Evolutionary conservation across 345 rosid species (phyloP).

Genomic region (Eucalyptus erythrocorys): DNA sequence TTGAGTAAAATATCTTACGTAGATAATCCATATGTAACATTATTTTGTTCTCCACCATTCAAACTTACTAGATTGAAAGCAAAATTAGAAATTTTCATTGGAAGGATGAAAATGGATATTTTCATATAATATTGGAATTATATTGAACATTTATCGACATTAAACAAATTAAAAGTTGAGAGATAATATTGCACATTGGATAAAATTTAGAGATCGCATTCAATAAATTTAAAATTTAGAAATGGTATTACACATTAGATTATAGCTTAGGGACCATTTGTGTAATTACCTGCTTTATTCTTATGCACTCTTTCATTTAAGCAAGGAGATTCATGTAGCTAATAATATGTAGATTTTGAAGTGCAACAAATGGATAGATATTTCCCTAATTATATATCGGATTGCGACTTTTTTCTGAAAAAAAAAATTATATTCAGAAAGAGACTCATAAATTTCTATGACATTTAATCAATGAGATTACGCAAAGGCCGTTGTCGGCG

Average conservation of each 20-base stretch:
- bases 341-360: neutral
- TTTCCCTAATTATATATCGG: too few species aligned
- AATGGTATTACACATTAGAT: too few species aligned
- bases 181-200: too few species aligned
- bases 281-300: neutral
- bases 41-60: neutral
- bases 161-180: too few species aligned
- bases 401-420: neutral
- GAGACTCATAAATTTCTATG: neutral
- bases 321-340: neutral
- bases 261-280: too few species aligned
- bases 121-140: neutral
- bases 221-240: too few species aligned
- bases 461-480: neutral
- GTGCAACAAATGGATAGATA: neutral
- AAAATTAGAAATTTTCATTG: neutral
- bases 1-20: too few species aligned
- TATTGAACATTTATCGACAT: neutral
- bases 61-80: neutral
- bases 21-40: neutral
- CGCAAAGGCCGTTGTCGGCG: neutral
- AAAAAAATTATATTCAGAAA: too few species aligned
- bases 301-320: neutral
- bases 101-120: neutral
- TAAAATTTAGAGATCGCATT: accelerated